A percentile compares a stretch with the other conserved stretches of the same genome.
Conservation (phyloP, 495 filamentous ascomycete genomes). For the Pseudoneurospora amorphoporcata region DNA sequence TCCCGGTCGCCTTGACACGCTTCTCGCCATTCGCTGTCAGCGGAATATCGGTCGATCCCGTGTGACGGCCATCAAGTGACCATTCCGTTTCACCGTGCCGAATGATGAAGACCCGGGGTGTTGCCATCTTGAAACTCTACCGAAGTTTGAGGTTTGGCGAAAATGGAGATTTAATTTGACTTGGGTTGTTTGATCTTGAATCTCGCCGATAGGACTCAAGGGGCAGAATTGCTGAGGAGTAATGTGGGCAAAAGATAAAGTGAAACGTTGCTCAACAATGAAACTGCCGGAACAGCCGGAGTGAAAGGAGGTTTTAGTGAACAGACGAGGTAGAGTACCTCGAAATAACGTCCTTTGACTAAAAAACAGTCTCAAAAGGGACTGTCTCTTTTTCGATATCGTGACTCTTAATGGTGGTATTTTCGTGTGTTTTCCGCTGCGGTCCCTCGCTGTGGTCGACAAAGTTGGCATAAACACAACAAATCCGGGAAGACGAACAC, state of each 20-base stretch:
- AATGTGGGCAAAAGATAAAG: background rate
- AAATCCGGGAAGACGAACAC: background rate
- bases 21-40: conserved; percentile 82
- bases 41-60: conserved; percentile 74
- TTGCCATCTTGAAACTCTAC: conserved; percentile 25
- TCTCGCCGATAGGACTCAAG: background rate
- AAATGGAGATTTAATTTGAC: background rate
- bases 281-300: background rate
- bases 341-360: background rate
- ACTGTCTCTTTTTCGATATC: background rate
- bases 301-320: background rate
- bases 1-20: conserved; percentile 69
- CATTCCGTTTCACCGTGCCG: conserved; percentile 94
- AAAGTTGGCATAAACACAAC: background rate
- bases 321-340: background rate
- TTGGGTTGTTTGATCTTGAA: background rate
- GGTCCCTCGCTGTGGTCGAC: background rate
- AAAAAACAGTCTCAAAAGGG: background rate
- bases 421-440: background rate
- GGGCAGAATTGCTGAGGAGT: background rate
- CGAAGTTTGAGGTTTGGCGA: background rate
- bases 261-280: background rate
- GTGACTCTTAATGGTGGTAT: background rate
- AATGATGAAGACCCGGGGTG: conserved; percentile 82
- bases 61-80: conserved; percentile 90